Evolutionary conservation across 306 rosid species (phyloP).

Genomic region (Prunus mira): DNA sequence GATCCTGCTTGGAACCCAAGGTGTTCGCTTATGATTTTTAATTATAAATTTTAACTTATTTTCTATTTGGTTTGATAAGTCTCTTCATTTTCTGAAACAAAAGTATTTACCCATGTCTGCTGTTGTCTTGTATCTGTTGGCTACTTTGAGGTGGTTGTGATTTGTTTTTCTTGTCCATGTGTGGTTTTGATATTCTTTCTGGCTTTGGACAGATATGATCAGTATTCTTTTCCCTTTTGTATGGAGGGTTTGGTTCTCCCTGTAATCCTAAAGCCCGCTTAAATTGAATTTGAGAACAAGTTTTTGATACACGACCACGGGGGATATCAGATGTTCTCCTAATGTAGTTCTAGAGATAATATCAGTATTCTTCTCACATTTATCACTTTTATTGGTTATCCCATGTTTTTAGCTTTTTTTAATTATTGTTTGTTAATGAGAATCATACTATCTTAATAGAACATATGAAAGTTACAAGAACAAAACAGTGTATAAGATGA

Average conservation of each 20-base stretch:
- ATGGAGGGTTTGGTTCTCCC: neutral
- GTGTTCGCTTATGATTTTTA: slow-evolving; percentile 25
- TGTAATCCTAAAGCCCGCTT: neutral
- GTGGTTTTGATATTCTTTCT: neutral
- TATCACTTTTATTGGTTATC: too few species aligned
- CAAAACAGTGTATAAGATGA: too few species aligned
- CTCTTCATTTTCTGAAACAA: neutral
- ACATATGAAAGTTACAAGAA: too few species aligned
- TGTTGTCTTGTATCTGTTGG: neutral
- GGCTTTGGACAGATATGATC: neutral
- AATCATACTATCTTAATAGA: too few species aligned
- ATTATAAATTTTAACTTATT: neutral
- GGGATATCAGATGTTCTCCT: neutral
- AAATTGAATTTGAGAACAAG: neutral
- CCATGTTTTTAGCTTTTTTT: too few species aligned
- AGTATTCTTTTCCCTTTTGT: neutral
- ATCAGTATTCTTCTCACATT: too few species aligned
- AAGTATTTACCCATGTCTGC: neutral
- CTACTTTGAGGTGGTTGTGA: neutral
- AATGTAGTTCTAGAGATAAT: neutral
- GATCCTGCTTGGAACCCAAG: slow-evolving; percentile 99
- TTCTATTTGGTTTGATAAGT: neutral
- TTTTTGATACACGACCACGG: neutral
- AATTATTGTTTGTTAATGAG: too few species aligned
- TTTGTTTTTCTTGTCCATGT: neutral